Evolutionary conservation across 31 red algal genomes (phyloP).

Genomic region (Bonnemaisonia californica): DNA sequence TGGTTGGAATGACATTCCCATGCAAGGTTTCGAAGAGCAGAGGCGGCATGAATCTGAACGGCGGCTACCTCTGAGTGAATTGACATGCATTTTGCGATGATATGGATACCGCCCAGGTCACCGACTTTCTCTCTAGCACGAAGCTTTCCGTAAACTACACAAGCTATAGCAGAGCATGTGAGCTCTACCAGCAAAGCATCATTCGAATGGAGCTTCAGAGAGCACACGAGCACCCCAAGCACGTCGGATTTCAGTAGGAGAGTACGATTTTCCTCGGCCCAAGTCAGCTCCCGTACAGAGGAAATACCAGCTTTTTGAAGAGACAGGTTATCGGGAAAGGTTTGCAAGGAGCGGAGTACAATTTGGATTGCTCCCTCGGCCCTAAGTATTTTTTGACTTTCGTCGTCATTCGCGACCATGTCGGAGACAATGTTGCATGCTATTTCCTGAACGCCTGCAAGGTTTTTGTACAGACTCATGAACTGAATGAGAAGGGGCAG

Average conservation of each 20-base stretch:
- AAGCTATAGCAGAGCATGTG: conserved; percentile 8
- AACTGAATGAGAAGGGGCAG: neutral
- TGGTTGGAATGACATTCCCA: conserved; percentile 21
- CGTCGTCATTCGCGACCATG: neutral
- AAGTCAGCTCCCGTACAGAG: neutral
- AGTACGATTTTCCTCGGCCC: neutral
- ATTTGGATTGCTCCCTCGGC: neutral
- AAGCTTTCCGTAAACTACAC: conserved; percentile 7
- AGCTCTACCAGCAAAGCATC: conserved; percentile 1
- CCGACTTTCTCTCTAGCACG: neutral
- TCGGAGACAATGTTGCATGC: neutral
- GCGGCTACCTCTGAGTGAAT: neutral
- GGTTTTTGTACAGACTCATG: neutral
- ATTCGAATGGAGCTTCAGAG: neutral
- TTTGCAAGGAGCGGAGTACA: neutral
- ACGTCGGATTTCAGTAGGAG: neutral
- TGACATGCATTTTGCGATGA: conserved; percentile 12
- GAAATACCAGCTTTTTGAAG: neutral
- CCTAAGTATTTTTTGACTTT: neutral
- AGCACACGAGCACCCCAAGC: neutral
- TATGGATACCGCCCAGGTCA: neutral
- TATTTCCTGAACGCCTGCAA: neutral
- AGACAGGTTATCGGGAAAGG: neutral
- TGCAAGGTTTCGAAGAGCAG: conserved; percentile 30
- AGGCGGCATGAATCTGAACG: conserved; percentile 2